Percentiles rank a stretch among this genome's conserved stretches.
These are phyloP conservation scores for Trichoderma virens DNA, from an alignment of 495 filamentous ascomycete genomes.

Conservation along the genomic window DNA sequence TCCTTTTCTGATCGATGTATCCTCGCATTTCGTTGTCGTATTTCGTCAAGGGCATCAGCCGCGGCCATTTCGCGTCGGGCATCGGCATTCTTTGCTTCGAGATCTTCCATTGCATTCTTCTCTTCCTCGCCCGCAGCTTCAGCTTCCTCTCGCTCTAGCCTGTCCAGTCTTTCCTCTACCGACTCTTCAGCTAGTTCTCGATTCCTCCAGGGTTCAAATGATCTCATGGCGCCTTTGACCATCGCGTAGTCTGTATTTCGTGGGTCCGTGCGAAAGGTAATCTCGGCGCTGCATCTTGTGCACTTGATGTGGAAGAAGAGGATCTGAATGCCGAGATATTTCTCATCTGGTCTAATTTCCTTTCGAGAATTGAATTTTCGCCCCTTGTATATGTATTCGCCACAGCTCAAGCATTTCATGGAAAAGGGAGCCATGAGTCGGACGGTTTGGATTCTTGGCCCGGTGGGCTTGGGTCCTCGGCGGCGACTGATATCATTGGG, in stretches of 20 bases:
- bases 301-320: conserved; percentile 94
- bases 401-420: conserved; percentile 86
- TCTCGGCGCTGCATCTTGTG: conserved; percentile 81
- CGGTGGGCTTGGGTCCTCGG: conserved; percentile 56
- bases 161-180: conserved; percentile 79
- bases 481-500: conserved; percentile 68
- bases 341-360: conserved; percentile 76
- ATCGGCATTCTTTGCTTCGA: conserved; percentile 82
- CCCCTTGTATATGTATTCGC: conserved; percentile 95
- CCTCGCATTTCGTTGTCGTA: conserved; percentile 81
- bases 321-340: conserved; percentile 82
- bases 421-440: conserved; percentile 95
- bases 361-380: conserved; percentile 97
- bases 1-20: conserved; percentile 66
- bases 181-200: conserved; percentile 59
- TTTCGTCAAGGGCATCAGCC: conserved; percentile 94
- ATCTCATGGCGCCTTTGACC: conserved; percentile 70
- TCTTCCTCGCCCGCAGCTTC: conserved; percentile 56
- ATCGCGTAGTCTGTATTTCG: conserved; percentile 84
- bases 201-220: conserved; percentile 85
- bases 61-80: conserved; percentile 97
- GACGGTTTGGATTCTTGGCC: conserved; percentile 78
- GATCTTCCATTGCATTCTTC: conserved; percentile 79
- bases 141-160: conserved; percentile 63
- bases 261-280: conserved; percentile 92